Base-by-base conservation (phyloP, 192 early-diverging fungal species). In the Rhizophagus clarus region DNA sequence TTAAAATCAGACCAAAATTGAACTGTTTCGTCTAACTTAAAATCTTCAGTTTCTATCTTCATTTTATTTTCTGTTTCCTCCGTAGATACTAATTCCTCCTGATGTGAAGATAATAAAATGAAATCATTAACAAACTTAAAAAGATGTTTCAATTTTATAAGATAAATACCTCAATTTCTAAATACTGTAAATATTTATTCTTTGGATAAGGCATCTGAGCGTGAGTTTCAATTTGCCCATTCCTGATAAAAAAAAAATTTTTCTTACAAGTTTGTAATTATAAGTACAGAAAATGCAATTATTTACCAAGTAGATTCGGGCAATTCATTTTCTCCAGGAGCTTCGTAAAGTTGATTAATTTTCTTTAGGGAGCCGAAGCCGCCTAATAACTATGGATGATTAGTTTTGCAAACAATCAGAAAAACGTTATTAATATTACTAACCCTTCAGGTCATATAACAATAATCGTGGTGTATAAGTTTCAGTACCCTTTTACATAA, bases 1-100 rank as follows among this genome's bases (percentile, higher is more conserved):
- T 90, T 93, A 81, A 89, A 95, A 79, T 98, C 96, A 0, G 96
- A 91, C 96, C 97, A 97, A 20, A 85, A 87, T 47, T 83, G 82
- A 47, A 89, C 88, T 24, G 81, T 80, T 22, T 77, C 77, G 31
- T 95, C 89, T 45, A 94, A 78, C 24, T 88, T 77, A n/a, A 85
- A 68, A 24, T 87, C 76, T 56, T 72, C 79, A 47, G 78, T 62
- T 28, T 76, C 71, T 49, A 72, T 31, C 51, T 72, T 45, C 11
- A 51, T 72, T 6, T 17, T 51, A 49, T 47, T 49, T 15, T 70
- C n/a, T 28, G 40, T 11, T 24, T 24, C 22, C 47, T 72, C 42
- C 1, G 45, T 7, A 26, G 40, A 72, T 29, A 47, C 26, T 9
- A n/a, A 11, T 29, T 28, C 45, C 45, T 45, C 71, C 34, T 72